A percentile compares a stretch with the other conserved stretches of the same genome.
phyloP scores from a whole-genome alignment of 2,329 filamentous ascomycete genomes.

The Knufia fluminis region DNA sequence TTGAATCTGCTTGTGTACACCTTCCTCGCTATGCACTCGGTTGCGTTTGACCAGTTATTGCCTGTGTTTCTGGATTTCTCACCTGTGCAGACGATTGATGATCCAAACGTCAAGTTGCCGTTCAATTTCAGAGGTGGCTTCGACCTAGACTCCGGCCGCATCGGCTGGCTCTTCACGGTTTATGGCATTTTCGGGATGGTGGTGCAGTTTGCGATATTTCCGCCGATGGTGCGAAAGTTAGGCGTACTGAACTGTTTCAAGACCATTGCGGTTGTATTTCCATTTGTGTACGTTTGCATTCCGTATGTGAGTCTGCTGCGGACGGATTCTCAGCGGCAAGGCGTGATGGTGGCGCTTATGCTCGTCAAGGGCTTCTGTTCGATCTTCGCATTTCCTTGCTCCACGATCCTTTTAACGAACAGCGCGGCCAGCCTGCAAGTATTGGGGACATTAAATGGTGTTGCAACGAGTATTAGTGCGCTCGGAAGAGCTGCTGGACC shows the following conservation, averaged over 20 bases:
- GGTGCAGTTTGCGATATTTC: slow-evolving; percentile 80
- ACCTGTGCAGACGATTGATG: slow-evolving; percentile 45
- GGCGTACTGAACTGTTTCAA: slow-evolving; percentile 68
- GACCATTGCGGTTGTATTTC: slow-evolving; percentile 57
- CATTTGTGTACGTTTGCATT: slow-evolving; percentile 67
- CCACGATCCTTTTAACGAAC: slow-evolving; percentile 84
- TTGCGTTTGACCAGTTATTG: slow-evolving; percentile 79
- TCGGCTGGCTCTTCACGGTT: slow-evolving; percentile 75
- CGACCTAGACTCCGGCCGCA: slow-evolving; percentile 60
- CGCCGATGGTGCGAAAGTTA: slow-evolving; percentile 59
- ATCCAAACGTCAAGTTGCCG: slow-evolving; percentile 54
- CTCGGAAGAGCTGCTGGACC: slow-evolving; percentile 73
- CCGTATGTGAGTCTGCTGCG: slow-evolving; percentile 66
- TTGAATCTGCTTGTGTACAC: slow-evolving; percentile 71
- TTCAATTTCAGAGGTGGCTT: slow-evolving; percentile 80
- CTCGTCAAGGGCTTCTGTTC: slow-evolving; percentile 63
- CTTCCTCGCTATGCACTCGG: slow-evolving; percentile 68
- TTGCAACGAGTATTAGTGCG: slow-evolving; percentile 74
- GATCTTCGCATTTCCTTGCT: slow-evolving; percentile 82
- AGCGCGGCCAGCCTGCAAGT: slow-evolving; percentile 65
- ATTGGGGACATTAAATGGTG: slow-evolving; percentile 81
- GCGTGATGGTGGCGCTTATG: slow-evolving; percentile 57
- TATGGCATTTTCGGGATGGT: slow-evolving; percentile 73
- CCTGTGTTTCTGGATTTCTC: slow-evolving; percentile 76
- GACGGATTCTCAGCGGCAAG: slow-evolving; percentile 43